Base-by-base conservation (phyloP, 352 stramenopile species). In the Phytophthora meadii region DNA sequence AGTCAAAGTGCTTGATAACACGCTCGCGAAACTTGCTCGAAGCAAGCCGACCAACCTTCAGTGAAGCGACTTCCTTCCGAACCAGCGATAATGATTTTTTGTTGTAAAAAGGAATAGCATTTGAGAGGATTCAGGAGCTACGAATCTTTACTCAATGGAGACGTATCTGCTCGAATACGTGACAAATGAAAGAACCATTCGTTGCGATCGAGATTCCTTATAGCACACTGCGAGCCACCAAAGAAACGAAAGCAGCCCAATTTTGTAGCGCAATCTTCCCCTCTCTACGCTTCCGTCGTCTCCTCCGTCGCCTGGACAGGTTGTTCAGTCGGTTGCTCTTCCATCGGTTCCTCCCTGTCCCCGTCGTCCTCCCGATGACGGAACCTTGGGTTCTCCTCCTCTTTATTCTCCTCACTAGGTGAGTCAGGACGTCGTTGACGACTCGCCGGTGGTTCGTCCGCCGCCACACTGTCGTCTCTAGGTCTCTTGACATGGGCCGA, bases 401-500 rank as follows among this genome's bases (percentile, higher is more conserved):
- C 62, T 22, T 76, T 54, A 28, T 60, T 61, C 15, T 71, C 55
- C 14, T 68, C 55, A 8, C 10, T 44, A 4, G 54, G 56, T 7
- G 55, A 69, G 40, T 65, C 67, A 3, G 48, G 45, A 11, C 67
- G 67, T 59, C 65, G 44, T 17, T 50, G 50, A n/a, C 67, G 67
- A 69, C 46, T 72, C 7, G 46, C 14, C 10, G 75, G 54, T 11
- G 76, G 80, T 55, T 89, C 83, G 19, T 89, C 77, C 6, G 9
- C 54, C 15, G 36, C 36, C 8, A 79, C 52, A 32, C 80, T 87
- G 48, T 92, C 82, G n/a, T 58, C 81, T 25, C 87, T 74, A 15
- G 70, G 70, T 22, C 87, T 78, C 68, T 94, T 94, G 1, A 54
- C 50, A 30, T 80, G 68, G 5, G 59, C 58, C 17, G 83, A 81